phyloP scores from a whole-genome alignment of 2,329 filamentous ascomycete species.

The Chlorencoelia australis region DNA sequence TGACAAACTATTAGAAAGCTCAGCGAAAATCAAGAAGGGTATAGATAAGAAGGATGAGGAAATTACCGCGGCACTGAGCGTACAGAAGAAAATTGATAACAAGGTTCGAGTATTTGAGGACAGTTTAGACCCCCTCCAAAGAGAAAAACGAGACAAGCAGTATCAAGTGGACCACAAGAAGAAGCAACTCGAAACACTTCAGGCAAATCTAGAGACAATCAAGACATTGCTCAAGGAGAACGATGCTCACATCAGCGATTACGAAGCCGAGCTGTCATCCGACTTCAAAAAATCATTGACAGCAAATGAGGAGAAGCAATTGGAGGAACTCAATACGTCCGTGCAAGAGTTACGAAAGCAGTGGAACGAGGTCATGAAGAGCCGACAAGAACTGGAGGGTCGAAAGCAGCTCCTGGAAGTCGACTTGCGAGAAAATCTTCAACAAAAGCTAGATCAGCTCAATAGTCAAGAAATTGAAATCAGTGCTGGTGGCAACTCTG shows the following conservation, averaged over 20 bases:
- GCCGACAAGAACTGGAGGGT: slow-evolving; percentile 67
- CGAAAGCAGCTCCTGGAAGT: slow-evolving; percentile 77
- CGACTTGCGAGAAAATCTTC: slow-evolving; percentile 80
- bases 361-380: slow-evolving; percentile 63
- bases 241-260: slow-evolving; percentile 62
- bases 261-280: slow-evolving; percentile 70
- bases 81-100: slow-evolving; percentile 74
- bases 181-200: slow-evolving; percentile 63
- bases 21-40: slow-evolving; percentile 55
- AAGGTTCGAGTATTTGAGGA: slow-evolving; percentile 67
- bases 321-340: slow-evolving; percentile 59
- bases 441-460: slow-evolving; percentile 78
- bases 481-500: slow-evolving; percentile 48
- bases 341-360: slow-evolving; percentile 68
- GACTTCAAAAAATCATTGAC: slow-evolving; percentile 90
- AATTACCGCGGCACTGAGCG: slow-evolving; percentile 76
- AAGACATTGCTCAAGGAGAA: slow-evolving; percentile 67
- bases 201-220: slow-evolving; percentile 53
- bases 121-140: slow-evolving; percentile 69
- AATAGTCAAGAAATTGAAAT: slow-evolving; percentile 65
- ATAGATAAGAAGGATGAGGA: slow-evolving; percentile 77
- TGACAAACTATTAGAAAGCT: slow-evolving; percentile 55
- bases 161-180: slow-evolving; percentile 63
- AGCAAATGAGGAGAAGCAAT: slow-evolving; percentile 67
- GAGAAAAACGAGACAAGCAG: slow-evolving; percentile 68